Evolutionary conservation across 208 protist species (phyloP).

Genomic region (Naegleria gruberi): DNA sequence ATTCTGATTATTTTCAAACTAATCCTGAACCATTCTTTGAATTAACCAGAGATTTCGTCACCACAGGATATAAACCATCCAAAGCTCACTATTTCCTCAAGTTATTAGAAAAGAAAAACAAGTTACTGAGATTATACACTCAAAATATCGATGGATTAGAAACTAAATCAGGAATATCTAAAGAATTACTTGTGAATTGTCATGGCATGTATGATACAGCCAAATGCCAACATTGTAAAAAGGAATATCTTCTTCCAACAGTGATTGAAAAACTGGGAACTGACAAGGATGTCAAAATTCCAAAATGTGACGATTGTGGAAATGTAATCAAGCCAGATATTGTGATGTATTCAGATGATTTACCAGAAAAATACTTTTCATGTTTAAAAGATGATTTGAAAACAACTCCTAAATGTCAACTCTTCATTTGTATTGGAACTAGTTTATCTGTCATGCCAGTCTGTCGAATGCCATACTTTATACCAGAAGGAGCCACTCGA

Average conservation of each 20-base stretch:
- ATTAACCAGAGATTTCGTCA: conserved; percentile 66
- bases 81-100: conserved; percentile 79
- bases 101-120: conserved; percentile 72
- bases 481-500: conserved; percentile 22
- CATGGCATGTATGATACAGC: conserved; percentile 81
- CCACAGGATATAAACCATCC: conserved; percentile 65
- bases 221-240: conserved; percentile 53
- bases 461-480: conserved; percentile 56
- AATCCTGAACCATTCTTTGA: conserved; percentile 76
- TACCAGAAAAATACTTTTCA: conserved; percentile 65
- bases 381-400: conserved; percentile 48
- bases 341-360: conserved; percentile 88
- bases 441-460: conserved; percentile 86
- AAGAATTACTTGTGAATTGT: conserved; percentile 74
- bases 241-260: not conserved
- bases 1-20: conserved; percentile 68
- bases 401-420: conserved; percentile 45
- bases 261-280: not conserved
- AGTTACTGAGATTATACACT: conserved; percentile 81
- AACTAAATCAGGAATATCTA: conserved; percentile 52
- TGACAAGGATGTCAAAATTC: not conserved
- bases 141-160: conserved; percentile 95
- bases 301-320: conserved; percentile 29
- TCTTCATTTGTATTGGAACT: conserved; percentile 86
- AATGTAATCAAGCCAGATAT: conserved; percentile 87